Conservation (phyloP, 2,329 filamentous ascomycete species). For the Hypoxylon sp. region DNA sequence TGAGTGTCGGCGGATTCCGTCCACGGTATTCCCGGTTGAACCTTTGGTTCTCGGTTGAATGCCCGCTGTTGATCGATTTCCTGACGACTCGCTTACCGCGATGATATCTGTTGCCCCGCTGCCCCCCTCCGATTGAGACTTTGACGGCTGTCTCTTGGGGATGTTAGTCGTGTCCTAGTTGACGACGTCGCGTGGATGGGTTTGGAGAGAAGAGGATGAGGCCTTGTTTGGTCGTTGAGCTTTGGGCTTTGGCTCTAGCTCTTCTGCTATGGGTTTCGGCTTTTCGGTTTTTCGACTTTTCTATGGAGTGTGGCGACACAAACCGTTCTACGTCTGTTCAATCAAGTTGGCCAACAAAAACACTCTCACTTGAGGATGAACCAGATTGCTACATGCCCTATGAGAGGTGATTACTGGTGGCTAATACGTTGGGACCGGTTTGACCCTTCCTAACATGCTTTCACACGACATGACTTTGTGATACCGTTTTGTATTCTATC, state of each 20-base stretch:
- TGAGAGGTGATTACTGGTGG: conserved; percentile 4
- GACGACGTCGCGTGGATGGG: conserved; percentile 36
- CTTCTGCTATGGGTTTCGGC: neutral
- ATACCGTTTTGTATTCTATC: neutral
- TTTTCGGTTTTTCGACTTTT: neutral
- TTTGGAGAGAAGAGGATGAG: conserved; percentile 8
- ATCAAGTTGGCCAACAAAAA: neutral
- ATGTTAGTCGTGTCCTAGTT: conserved; percentile 36
- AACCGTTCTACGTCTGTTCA: neutral
- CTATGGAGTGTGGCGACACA: conserved; percentile 7
- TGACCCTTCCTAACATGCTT: neutral
- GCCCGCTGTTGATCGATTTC: conserved; percentile 34
- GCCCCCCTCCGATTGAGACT: conserved; percentile 37
- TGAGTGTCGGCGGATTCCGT: conserved; percentile 31
- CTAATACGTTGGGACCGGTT: neutral
- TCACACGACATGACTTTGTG: neutral
- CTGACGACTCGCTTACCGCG: conserved; percentile 35
- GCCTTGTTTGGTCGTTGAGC: neutral
- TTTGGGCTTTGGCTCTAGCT: neutral
- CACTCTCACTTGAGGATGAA: conserved; percentile 15
- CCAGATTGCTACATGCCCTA: conserved; percentile 27
- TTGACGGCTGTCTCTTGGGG: conserved; percentile 33
- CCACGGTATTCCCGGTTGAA: conserved; percentile 29
- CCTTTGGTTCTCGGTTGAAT: conserved; percentile 26
- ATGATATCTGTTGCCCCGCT: conserved; percentile 25